Conservation (phyloP, 2,329 filamentous ascomycete species). For the Dothideomycetes sp. region DNA sequence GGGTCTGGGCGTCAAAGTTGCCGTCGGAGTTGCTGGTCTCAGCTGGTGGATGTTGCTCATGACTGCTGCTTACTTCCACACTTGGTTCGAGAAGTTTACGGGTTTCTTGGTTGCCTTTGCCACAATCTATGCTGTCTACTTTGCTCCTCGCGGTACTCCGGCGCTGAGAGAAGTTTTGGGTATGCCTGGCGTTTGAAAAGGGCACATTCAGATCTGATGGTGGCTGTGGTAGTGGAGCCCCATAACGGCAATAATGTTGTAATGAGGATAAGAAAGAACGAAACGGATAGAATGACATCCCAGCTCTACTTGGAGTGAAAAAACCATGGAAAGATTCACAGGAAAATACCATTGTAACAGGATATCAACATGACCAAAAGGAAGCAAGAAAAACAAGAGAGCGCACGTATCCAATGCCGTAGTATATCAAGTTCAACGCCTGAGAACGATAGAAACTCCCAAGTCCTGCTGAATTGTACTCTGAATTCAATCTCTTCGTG, state of each 20-base stretch:
- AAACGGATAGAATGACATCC: no score
- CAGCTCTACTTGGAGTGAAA: no score
- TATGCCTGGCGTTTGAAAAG: slow-evolving; percentile 33
- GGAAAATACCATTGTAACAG: no score
- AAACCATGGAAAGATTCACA: no score
- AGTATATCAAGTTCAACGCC: background rate
- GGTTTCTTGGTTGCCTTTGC: slow-evolving; percentile 40
- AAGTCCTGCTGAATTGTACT: no score
- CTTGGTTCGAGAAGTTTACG: slow-evolving; percentile 84
- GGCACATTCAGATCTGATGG: background rate
- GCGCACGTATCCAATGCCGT: background rate
- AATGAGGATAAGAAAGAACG: background rate
- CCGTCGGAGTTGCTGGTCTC: slow-evolving; percentile 53
- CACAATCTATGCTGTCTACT: slow-evolving; percentile 39
- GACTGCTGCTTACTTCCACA: slow-evolving; percentile 98
- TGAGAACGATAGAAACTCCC: background rate
- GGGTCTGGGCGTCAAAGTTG: slow-evolving; percentile 44
- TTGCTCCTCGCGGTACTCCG: slow-evolving; percentile 37
- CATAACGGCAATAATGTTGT: no score
- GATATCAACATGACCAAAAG: slow-evolving; percentile 10
- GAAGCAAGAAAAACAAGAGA: background rate
- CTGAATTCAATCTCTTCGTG: background rate
- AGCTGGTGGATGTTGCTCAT: slow-evolving; percentile 96
- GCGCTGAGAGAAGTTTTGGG: slow-evolving; percentile 34
- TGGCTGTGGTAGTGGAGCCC: no score